phyloP scores from a whole-genome alignment of 768 basidiomycete genomes.

The Agaricus blazei region DNA sequence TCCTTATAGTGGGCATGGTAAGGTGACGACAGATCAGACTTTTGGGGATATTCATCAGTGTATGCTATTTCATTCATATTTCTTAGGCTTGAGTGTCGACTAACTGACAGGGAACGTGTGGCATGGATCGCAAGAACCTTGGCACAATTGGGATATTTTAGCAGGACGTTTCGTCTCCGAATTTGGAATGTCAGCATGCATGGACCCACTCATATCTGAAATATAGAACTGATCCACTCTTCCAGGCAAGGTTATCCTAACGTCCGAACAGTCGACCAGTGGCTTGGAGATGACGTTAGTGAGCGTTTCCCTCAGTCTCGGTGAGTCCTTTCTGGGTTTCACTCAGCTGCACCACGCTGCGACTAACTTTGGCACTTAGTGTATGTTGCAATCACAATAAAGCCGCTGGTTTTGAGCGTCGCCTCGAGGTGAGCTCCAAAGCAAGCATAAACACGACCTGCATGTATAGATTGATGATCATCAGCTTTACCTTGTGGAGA shows the following conservation, averaged over 20 bases:
- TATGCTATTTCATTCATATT: slow-evolving; percentile 24
- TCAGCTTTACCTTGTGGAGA: slow-evolving; percentile 89
- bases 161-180: slow-evolving; percentile 92
- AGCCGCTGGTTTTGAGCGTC: slow-evolving; percentile 80
- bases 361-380: slow-evolving; percentile 25
- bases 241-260: slow-evolving; percentile 84
- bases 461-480: background rate
- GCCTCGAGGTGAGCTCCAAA: slow-evolving; percentile 53
- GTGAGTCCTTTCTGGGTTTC: slow-evolving; percentile 27
- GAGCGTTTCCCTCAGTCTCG: slow-evolving; percentile 89
- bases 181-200: slow-evolving; percentile 73
- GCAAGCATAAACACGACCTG: slow-evolving; percentile 7
- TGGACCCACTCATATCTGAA: background rate
- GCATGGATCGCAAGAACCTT: slow-evolving; percentile 91
- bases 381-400: slow-evolving; percentile 85
- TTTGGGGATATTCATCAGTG: slow-evolving; percentile 93
- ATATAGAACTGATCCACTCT: background rate
- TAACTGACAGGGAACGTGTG: slow-evolving; percentile 73
- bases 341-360: background rate
- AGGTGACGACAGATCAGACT: slow-evolving; percentile 63
- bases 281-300: slow-evolving; percentile 67
- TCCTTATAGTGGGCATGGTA: slow-evolving; percentile 82
- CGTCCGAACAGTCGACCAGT: slow-evolving; percentile 84
- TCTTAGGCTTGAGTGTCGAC: slow-evolving; percentile 3
- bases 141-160: slow-evolving; percentile 91